Evolutionary conservation across 257 asterid species (phyloP), one percentile per base, ranked within the genome.

Genomic region (Petunia axillaris): DNA sequence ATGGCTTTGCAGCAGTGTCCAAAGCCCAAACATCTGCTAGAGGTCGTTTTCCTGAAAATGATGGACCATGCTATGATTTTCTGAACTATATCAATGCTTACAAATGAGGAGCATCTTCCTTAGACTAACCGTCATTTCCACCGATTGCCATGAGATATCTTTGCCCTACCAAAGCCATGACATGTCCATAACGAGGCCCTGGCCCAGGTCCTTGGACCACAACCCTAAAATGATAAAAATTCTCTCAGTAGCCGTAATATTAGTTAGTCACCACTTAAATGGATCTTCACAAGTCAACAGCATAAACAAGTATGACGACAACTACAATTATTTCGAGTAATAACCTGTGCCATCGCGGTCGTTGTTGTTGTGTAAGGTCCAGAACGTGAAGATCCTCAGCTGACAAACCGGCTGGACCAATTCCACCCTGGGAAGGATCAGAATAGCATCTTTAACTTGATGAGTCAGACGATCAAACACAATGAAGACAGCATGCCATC

Each of bases 141-240:
- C 99, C 99, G 83, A 96, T 96, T 78, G 99, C 97, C 99, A 96
- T 96, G 82, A 96, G 98, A 89, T 94, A 96, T 80, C 99, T 84
- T 87, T 96, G 99, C 68, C 99, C 99, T 75, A 96, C 99, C 91
- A 96, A 89, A 78, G 99, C 98, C 98, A 96, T 96, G 83, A 96
- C 99, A 90, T 96, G 99, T 74, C 99, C 99, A 86, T 94, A 94
- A 80, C 98, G 96, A 4, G 99, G 97, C 71, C 99, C 99, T 54
- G 98, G 99, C 79, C 99, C 99, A 75, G 97, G 98, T 63, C 99
- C 99, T 86, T 94, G 98, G 85, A 96, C 99, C 82, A 94, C 98
- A 85, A 96, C 99, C 96, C 98, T 94, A 46, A 54, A 82, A 25
- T 44, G 82, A 82, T 39, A 79, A 59, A 50, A 52, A 64, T 64